Evolutionary conservation across 2,329 filamentous ascomycete species (phyloP), one percentile per base, ranked within the genome.

Genomic region (Diaporthe ilicicola): DNA sequence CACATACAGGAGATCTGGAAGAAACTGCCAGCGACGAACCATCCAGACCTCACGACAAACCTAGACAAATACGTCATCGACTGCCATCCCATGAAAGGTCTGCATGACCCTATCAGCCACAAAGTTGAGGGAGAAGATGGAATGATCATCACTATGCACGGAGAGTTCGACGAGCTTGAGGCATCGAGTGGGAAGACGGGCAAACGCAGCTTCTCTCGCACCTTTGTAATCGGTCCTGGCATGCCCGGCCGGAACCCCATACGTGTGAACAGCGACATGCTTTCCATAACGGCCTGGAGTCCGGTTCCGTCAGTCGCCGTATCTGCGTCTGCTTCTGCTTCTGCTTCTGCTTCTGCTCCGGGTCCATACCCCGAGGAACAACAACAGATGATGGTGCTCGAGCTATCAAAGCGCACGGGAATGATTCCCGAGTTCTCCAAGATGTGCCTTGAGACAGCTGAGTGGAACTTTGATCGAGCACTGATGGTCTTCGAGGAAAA

Each of bases 381-480:
- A 54, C 88, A 92, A 74, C 88, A 93, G 75, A 89, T 92, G 74
- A 90, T 94, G 82, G 85, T 97, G 78, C 84, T 90, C 24, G 91
- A 96, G 78, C 87, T 98, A 66, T 92, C 90, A 74, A 90, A 90
- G 74, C 90, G 90, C 76, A 97, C 95, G 1, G 90, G 91, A 70
- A 94, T 99, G 90, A 96, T 90, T 10, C 82, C 91, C 12, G 86
- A 93, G 71, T 97, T 93, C 79, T 92, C 94, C 1, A 88, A 91
- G 75, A 88, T 97, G 85, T 98, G 95, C 76, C 85, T 98, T 19
- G 87, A 89, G 3, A 90, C 94, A 71, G 93, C 92, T 70, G 88
- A 87, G 46, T 98, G 94, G 94, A 89, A 97, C 78, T 89, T 95
- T 61, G 88, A 93, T 46, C 88, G 89, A 74, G 95, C 95, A 2